Conservation (phyloP, 176 grass and related monocot species). For the Rhynchospora breviuscula region DNA sequence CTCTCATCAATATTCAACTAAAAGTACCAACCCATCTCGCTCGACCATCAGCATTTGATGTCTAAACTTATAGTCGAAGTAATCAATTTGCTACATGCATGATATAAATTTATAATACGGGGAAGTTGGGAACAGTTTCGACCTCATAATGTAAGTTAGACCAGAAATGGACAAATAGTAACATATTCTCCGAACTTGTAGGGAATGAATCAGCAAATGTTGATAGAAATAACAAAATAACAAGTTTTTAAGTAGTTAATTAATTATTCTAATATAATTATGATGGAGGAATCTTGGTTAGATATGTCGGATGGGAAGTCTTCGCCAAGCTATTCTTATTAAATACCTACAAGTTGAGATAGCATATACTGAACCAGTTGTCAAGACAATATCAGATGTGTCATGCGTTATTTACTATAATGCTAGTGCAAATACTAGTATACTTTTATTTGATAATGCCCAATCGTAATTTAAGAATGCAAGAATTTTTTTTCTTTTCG, state of each 20-base stretch:
- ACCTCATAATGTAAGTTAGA: background rate
- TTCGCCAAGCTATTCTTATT: background rate
- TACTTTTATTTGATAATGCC: background rate
- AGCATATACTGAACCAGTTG: background rate
- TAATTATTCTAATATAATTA: background rate
- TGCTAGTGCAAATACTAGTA: background rate
- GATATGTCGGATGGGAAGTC: background rate
- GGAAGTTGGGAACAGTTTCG: background rate
- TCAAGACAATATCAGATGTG: background rate
- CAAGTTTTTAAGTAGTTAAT: background rate
- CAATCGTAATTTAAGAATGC: background rate
- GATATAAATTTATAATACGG: background rate
- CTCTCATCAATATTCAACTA: background rate
- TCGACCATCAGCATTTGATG: background rate
- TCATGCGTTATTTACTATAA: background rate
- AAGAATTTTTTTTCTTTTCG: too few species aligned
- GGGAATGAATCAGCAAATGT: background rate
- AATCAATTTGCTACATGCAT: background rate
- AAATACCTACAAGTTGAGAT: background rate
- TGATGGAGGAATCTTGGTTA: background rate
- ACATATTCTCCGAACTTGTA: background rate
- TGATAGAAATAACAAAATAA: background rate
- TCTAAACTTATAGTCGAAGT: background rate
- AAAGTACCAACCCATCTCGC: background rate
- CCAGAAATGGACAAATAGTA: background rate